phyloP scores from a whole-genome alignment of 2,329 filamentous ascomycete species.

The Tolypocladium cylindrosporum region DNA sequence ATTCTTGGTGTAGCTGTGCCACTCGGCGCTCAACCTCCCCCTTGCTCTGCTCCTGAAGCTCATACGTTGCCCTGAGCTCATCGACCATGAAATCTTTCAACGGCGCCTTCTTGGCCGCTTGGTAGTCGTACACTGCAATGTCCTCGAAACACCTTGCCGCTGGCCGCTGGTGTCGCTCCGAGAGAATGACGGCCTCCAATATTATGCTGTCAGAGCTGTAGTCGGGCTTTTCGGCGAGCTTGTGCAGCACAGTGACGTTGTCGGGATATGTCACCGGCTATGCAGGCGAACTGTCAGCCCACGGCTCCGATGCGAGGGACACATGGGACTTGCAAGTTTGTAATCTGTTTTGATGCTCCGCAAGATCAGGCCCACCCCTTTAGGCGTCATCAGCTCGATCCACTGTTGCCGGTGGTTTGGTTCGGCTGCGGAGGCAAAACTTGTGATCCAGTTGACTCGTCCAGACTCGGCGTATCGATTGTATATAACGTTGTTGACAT shows the following conservation, averaged over 20 bases:
- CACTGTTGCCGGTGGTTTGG: conserved; percentile 52
- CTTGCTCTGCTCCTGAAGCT: conserved; percentile 18
- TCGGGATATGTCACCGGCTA: conserved; percentile 81
- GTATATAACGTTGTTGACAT: conserved; percentile 84
- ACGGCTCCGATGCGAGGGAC: background rate
- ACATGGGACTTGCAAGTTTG: conserved; percentile 60
- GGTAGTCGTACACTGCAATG: conserved; percentile 20
- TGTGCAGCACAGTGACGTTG: conserved; percentile 74
- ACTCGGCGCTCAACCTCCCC: conserved; percentile 9
- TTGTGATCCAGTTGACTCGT: conserved; percentile 66
- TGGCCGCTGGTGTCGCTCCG: conserved; percentile 60
- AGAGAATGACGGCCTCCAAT: conserved; percentile 57
- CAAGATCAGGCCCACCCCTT: conserved; percentile 63
- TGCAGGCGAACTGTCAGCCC: background rate
- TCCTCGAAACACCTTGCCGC: conserved; percentile 64
- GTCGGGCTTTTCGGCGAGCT: conserved; percentile 46
- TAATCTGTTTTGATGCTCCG: conserved; percentile 73
- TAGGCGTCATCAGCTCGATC: conserved; percentile 58
- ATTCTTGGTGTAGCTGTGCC: conserved; percentile 1
- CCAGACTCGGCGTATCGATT: conserved; percentile 75
- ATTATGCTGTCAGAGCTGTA: conserved; percentile 38
- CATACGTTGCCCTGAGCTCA: conserved; percentile 23
- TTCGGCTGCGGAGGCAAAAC: conserved; percentile 56
- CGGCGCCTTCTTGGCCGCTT: conserved; percentile 21
- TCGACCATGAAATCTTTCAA: conserved; percentile 31